These are phyloP conservation scores for Penicillium glabrum DNA, from an alignment of 2,329 filamentous ascomycete genomes.

Conservation along the genomic window DNA sequence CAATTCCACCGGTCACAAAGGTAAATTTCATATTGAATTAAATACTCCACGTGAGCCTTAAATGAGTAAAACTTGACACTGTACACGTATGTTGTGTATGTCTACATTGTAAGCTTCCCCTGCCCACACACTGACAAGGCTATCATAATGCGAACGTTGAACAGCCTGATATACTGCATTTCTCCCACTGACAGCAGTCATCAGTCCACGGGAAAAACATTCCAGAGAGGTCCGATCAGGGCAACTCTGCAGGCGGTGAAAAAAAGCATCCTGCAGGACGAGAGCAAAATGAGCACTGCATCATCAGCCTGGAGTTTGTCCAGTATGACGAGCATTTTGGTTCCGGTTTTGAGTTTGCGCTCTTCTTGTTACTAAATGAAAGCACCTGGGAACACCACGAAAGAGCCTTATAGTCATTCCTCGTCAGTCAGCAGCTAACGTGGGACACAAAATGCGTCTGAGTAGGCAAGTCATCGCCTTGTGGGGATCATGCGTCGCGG, in stretches of 20 bases:
- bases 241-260: background rate
- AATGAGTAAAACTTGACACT: background rate
- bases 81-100: background rate
- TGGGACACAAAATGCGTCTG: background rate
- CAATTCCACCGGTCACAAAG: background rate
- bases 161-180: background rate
- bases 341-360: background rate
- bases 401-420: background rate
- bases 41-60: background rate
- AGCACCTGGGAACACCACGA: background rate
- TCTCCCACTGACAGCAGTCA: background rate
- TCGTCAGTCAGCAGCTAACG: background rate
- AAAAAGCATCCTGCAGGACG: background rate
- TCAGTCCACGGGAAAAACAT: background rate
- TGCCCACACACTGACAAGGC: background rate
- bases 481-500: no score
- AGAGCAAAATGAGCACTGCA: background rate
- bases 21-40: background rate
- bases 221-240: background rate
- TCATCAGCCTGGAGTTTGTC: background rate
- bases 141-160: background rate
- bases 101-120: background rate
- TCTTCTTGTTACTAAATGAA: background rate
- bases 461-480: no score
- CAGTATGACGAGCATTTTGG: background rate